These are phyloP conservation scores for Aschersonia sp. DNA, from an alignment of 2,329 filamentous ascomycete genomes.

Conservation along the genomic window DNA sequence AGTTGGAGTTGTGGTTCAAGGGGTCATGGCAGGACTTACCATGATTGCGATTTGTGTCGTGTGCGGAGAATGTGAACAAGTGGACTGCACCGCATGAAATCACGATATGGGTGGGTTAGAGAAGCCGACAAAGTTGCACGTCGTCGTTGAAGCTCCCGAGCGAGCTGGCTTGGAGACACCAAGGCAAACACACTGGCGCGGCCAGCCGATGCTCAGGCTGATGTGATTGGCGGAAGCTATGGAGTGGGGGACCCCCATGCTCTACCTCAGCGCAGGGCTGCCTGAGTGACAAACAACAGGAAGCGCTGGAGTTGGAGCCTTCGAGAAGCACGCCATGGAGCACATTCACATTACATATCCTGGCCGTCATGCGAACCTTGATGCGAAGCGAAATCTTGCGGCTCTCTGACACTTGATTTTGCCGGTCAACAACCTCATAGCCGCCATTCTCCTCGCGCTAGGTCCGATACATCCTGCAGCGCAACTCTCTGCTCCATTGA, in stretches of 20 bases:
- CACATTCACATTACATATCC: neutral
- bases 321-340: constrained; percentile 1
- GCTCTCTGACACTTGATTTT: no score
- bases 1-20: neutral
- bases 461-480: no score
- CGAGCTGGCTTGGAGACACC: neutral
- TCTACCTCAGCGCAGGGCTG: constrained; percentile 1
- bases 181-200: constrained; percentile 14
- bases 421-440: neutral
- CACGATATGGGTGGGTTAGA: neutral
- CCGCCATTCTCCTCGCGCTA: no score
- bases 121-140: neutral
- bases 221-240: constrained; percentile 6
- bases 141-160: constrained; percentile 1
- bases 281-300: neutral
- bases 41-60: neutral
- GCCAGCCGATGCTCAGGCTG: constrained; percentile 3
- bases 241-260: neutral
- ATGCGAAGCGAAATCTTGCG: no score
- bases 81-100: no score
- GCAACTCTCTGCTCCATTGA: no score
- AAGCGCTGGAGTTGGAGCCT: neutral
- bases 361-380: neutral
- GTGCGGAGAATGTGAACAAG: neutral
- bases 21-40: neutral